Base-by-base conservation (phyloP, 1,139 yeast species). In the Meyerozyma elateridarum region DNA sequence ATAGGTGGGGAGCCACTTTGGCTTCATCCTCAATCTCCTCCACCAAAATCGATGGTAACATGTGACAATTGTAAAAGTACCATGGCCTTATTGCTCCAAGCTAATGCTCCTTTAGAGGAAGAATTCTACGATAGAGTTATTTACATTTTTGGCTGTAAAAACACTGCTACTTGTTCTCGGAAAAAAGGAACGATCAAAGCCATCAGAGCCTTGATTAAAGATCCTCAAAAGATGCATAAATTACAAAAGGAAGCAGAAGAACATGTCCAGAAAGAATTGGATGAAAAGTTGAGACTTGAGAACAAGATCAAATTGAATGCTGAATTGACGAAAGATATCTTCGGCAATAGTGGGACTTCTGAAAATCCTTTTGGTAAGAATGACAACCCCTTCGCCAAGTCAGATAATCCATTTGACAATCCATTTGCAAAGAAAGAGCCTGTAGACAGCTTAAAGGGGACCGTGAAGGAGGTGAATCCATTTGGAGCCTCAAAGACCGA, bases 61-160 rank as follows among this genome's bases (percentile, higher is more conserved):
- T 91, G 98, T 61, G 74, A 71, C 32, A 70, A 69, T 37, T 91
- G 98, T 59, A 55, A 61, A 0, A 54, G 61, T 8, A 60, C 68
- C 20, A 66, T 87, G 81, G 77, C 85, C 6, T 59, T 89, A 31
- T 61, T 88, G 24, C 59, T 80, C 2, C 97, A 91, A 54, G 82
- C 91, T 2, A 81, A 71, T 56, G 82, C 95, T 1, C 93, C 94
- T 2, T 54, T 85, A 29, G 85, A 78, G 18, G 73, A 71, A 22
- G 70, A 79, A n/a, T 59, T 73, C 31, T 85, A 88, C 51, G 96
- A 88, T 47, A 70, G 98, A 36, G 79, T 79, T 8, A 56, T 91
- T 17, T 91, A 91, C 51, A 70, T 89, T 0, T 83, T 89, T 55
- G 78, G 78, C 2, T 91, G 98, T 58, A 62, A 70, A 29, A 69